Evolutionary conservation across 1,284 basidiomycete species (phyloP).

Genomic region (Chalciporus sp.): DNA sequence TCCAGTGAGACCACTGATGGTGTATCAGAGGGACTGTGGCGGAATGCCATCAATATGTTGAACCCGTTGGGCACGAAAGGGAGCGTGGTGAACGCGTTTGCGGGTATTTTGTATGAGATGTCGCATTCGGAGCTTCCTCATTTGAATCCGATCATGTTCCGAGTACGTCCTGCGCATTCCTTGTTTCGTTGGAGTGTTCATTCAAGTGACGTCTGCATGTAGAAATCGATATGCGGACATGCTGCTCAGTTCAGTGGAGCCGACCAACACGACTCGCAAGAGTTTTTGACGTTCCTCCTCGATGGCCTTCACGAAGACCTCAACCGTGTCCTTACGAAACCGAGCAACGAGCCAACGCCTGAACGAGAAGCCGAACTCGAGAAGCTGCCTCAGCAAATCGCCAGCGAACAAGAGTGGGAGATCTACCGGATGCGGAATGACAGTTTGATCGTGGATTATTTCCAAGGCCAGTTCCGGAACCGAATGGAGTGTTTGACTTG

Average conservation of each 20-base stretch:
- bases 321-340: constrained; percentile 85
- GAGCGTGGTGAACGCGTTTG: constrained; percentile 80
- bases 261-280: constrained; percentile 97
- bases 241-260: constrained; percentile 89
- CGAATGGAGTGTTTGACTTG: constrained; percentile 91
- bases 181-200: background rate
- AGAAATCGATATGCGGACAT: constrained; percentile 85
- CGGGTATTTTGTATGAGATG: constrained; percentile 82
- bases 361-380: constrained; percentile 90
- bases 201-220: constrained; percentile 1
- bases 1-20: constrained; percentile 4
- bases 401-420: constrained; percentile 93
- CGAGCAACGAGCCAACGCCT: constrained; percentile 72
- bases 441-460: constrained; percentile 93
- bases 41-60: constrained; percentile 82
- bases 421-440: constrained; percentile 91
- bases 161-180: constrained; percentile 53
- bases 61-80: constrained; percentile 93
- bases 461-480: constrained; percentile 97
- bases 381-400: constrained; percentile 83
- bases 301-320: constrained; percentile 97
- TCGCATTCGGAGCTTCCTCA: constrained; percentile 89
- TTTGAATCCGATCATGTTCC: constrained; percentile 83
- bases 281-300: constrained; percentile 92
- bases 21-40: constrained; percentile 80